phyloP scores from a whole-genome alignment of 495 filamentous ascomycete genomes.

The Bathelium albidoporum region DNA sequence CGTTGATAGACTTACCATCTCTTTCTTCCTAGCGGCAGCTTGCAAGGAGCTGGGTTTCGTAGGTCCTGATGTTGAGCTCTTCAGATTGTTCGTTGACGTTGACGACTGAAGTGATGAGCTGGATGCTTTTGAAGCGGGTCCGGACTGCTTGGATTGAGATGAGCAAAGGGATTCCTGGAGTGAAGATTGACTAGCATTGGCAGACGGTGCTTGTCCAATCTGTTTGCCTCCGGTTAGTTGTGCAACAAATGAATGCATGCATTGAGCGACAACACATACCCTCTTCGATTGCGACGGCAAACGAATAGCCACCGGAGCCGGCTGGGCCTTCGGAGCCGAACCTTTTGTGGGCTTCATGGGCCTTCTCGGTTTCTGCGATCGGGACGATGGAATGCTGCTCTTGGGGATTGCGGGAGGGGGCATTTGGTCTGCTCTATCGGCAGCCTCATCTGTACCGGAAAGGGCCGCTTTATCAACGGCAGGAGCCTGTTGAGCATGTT shows the following conservation, averaged over 20 bases:
- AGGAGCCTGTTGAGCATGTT: constrained; percentile 9
- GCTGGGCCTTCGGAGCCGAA: constrained; percentile 51
- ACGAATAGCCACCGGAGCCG: constrained; percentile 68
- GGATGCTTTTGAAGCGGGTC: constrained; percentile 34
- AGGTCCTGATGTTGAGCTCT: constrained; percentile 54
- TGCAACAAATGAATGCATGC: background rate
- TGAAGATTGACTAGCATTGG: constrained; percentile 2
- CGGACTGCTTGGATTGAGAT: constrained; percentile 6
- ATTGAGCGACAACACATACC: constrained; percentile 1
- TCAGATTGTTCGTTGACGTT: constrained; percentile 49
- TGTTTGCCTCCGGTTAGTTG: background rate
- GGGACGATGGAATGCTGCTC: constrained; percentile 39
- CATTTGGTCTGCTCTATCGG: constrained; percentile 39
- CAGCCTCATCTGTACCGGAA: constrained; percentile 30
- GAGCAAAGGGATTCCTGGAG: constrained; percentile 6
- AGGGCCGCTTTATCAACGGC: constrained; percentile 10
- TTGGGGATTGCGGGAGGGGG: constrained; percentile 47
- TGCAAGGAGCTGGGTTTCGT: constrained; percentile 52
- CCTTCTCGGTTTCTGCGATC: constrained; percentile 44
- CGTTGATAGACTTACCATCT: constrained; percentile 37
- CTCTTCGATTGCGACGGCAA: constrained; percentile 50
- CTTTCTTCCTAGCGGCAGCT: constrained; percentile 62
- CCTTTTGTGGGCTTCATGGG: constrained; percentile 65
- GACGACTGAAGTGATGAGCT: constrained; percentile 35
- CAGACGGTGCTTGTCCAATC: background rate